Evolutionary conservation across 108 stramenopile genomes (phyloP), one percentile per base, ranked within the genome.

Genomic region (Cyclotella kingstonii): DNA sequence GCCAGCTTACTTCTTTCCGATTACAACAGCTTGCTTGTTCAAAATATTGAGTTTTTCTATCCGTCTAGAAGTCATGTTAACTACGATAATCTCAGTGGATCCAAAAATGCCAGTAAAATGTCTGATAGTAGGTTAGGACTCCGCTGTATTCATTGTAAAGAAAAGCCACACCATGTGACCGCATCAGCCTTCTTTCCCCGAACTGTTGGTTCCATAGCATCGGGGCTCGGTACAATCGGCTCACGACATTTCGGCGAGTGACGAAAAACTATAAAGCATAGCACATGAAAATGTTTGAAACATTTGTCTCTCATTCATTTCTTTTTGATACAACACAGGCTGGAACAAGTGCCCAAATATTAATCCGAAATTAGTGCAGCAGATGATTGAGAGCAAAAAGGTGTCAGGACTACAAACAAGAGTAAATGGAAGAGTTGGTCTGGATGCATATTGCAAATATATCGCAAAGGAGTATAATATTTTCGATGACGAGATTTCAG

Each of bases 1-100:
- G 54, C 40, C 27, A 67, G 43, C 21, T 18, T 22, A 0, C 43
- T 45, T 4, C 50, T 73, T 11, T 73, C 77, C 10, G 73, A 79
- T 48, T 79, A 79, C 66, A 79, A 79, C 34, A 76, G 70, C 21
- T 49, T 76, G 23, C 74, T 79, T 25, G 63, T 76, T 42, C 73
- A 59, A 4, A 42, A 79, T 54, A 58, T 69, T 42, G 78, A 75
- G 28, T 70, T 79, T 62, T 76, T 67, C 31, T 69, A 74, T 30
- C 77, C 77, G 3, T 43, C 72, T 4, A 40, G 22, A 25, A 55
- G 59, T 34, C 58, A 68, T 29, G 22, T 57, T 7, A 48, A 63
- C 43, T 54, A 70, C 19, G 54, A 55, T 30, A 65, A 48, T 17
- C 35, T 56, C 17, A 41, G 34, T 17, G 63, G 50, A 3, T 63